Conservation (phyloP, 1,139 yeast species). For the Taiozyma sp. region DNA sequence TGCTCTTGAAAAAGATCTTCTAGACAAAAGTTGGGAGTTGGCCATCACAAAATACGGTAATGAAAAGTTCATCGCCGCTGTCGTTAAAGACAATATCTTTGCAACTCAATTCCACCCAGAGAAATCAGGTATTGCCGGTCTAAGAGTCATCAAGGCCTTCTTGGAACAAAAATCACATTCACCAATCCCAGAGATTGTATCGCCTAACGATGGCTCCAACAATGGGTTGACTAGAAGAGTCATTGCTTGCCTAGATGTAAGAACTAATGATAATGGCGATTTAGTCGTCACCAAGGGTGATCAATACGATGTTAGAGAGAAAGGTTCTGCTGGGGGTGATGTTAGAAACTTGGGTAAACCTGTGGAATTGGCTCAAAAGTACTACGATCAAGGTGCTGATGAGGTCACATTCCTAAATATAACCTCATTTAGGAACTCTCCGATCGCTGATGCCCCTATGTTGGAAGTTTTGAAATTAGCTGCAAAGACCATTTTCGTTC, state of each 20-base stretch:
- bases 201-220: constrained; percentile 42
- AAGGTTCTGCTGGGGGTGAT: constrained; percentile 41
- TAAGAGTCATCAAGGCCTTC: constrained; percentile 69
- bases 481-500: constrained; percentile 90
- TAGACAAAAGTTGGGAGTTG: constrained; percentile 65
- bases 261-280: constrained; percentile 91
- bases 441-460: constrained; percentile 91
- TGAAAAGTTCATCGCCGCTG: constrained; percentile 82
- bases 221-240: constrained; percentile 84
- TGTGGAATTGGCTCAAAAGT: constrained; percentile 85
- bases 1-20: constrained; percentile 30
- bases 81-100: constrained; percentile 69
- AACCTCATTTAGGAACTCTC: constrained; percentile 92
- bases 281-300: constrained; percentile 97
- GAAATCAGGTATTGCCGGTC: constrained; percentile 88
- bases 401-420: constrained; percentile 92
- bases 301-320: constrained; percentile 93
- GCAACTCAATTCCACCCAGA: constrained; percentile 99
- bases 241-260: constrained; percentile 95
- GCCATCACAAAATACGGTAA: constrained; percentile 73
- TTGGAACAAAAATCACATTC: constrained; percentile 45
- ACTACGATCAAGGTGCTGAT: constrained; percentile 93
- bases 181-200: constrained; percentile 19
- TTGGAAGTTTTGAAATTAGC: constrained; percentile 77
- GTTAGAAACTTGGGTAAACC: constrained; percentile 96